These are phyloP conservation scores for Dictyostelium intermedium DNA, from an alignment of 78 protist species.

Conservation along the genomic window DNA sequence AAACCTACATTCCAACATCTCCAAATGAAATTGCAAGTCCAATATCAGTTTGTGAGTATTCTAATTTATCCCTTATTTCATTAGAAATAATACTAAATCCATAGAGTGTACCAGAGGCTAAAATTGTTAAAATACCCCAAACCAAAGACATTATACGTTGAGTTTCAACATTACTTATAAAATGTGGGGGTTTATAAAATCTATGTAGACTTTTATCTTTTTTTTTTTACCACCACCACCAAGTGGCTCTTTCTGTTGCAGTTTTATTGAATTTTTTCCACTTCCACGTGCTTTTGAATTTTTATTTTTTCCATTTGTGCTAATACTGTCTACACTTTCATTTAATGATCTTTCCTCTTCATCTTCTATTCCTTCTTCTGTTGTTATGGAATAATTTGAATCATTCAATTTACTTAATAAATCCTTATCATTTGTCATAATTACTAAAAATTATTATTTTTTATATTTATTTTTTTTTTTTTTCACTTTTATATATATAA, in stretches of 20 bases:
- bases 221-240: neutral
- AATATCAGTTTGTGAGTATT: conserved; percentile 53
- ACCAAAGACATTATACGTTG: conserved; percentile 13
- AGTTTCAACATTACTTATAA: neutral
- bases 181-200: conserved; percentile 11
- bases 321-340: neutral
- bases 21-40: conserved; percentile 31
- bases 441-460: no score
- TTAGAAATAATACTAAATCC: conserved; percentile 38
- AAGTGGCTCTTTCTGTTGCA: no score
- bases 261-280: no score
- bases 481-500: no score
- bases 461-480: no score
- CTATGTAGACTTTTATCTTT: neutral
- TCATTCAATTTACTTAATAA: neutral
- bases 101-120: conserved; percentile 40
- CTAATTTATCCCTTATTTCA: conserved; percentile 21
- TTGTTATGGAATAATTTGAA: neutral
- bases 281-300: no score
- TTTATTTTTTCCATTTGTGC: neutral
- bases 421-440: no score
- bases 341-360: neutral
- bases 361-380: neutral
- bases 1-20: conserved; percentile 51
- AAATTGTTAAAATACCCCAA: conserved; percentile 10